Conservation (phyloP, 2,329 filamentous ascomycete genomes). For the Cercospora zeae-maydis region DNA sequence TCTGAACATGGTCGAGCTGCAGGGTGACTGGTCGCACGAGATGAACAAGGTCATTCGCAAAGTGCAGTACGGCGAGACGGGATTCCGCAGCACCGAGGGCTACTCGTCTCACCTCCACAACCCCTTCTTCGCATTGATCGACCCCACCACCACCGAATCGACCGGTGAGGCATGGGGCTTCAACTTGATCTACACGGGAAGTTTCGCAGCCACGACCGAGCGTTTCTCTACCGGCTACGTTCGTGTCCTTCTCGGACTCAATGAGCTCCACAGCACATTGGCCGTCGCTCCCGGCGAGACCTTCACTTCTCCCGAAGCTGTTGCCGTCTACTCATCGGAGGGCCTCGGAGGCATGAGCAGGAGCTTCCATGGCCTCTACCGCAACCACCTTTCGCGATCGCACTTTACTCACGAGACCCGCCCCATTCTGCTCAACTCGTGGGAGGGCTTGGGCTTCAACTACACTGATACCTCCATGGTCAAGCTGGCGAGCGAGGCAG, state of each 20-base stretch:
- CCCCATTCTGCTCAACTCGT: constrained; percentile 61
- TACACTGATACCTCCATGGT: constrained; percentile 57
- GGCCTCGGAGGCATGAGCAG: constrained; percentile 62
- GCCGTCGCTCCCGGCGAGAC: constrained; percentile 54
- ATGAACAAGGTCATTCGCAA: constrained; percentile 53
- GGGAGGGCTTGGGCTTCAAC: constrained; percentile 61
- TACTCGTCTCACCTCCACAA: constrained; percentile 64
- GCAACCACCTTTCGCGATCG: constrained; percentile 58
- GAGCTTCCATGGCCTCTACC: constrained; percentile 59
- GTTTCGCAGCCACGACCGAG: constrained; percentile 60
- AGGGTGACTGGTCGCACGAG: constrained; percentile 60
- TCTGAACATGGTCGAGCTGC: constrained; percentile 56
- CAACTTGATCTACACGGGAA: constrained; percentile 62
- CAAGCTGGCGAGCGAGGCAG: constrained; percentile 54
- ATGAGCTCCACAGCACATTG: constrained; percentile 60
- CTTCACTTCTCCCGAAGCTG: constrained; percentile 60
- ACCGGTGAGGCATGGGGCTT: constrained; percentile 63
- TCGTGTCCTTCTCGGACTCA: constrained; percentile 58
- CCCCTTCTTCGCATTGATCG: constrained; percentile 58
- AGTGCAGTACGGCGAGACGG: constrained; percentile 53
- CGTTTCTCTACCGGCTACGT: constrained; percentile 60
- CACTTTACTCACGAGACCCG: constrained; percentile 52
- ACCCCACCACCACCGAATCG: constrained; percentile 57
- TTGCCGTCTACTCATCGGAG: constrained; percentile 57
- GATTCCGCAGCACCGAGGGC: constrained; percentile 59